Evolutionary conservation across 345 rosid species (phyloP), one percentile per base, ranked within the genome.

Genomic region (Cardamine resedifolia): DNA sequence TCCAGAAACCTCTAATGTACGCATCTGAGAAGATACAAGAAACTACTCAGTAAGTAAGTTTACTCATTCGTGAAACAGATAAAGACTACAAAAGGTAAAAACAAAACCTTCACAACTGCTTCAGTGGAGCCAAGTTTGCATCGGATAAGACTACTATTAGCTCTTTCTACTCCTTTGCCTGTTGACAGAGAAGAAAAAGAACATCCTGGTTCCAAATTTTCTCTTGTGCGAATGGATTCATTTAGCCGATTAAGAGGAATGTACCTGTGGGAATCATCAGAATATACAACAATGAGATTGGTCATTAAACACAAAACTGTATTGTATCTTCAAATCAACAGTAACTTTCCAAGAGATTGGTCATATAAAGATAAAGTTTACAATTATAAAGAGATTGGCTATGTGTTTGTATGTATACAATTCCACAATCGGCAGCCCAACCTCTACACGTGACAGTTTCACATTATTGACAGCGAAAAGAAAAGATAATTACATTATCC

Each of bases 21-120:
- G 96, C 78, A 91, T 86, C 97, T 95, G 80, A 28, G 39, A 5
- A 58, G 55, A 48, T 15, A 69, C 15, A 38, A 19, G 36, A 59
- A 68, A 56, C 43, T 26, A 66, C 24, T 79, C 39, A 48, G 67
- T 2, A 34, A 52, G 70, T 3, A 38, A 68, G 23, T 31, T 44
- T 30, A 28, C 49, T 16, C 43, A 43, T 44, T 34, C 8, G 33
- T 27, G 52, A 62, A 51, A 9, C 8, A 26, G 20, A 50, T 43
- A 57, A 71, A 64, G n/a, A 64, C 43, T 56, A 50, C 1, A 56
- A 66, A 58, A 50, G 16, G 72, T 43, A 19, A 31, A 34, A 68
- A 57, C 72, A 58, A 19, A 21, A 87, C 99, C 97, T 95, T 95
- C 45, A 88, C 88, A 66, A 79, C 96, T 70, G 90, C 91, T 44